Evolutionary conservation across 805 yeast species (phyloP).

Genomic region (Wickerhamiella nectarea): DNA sequence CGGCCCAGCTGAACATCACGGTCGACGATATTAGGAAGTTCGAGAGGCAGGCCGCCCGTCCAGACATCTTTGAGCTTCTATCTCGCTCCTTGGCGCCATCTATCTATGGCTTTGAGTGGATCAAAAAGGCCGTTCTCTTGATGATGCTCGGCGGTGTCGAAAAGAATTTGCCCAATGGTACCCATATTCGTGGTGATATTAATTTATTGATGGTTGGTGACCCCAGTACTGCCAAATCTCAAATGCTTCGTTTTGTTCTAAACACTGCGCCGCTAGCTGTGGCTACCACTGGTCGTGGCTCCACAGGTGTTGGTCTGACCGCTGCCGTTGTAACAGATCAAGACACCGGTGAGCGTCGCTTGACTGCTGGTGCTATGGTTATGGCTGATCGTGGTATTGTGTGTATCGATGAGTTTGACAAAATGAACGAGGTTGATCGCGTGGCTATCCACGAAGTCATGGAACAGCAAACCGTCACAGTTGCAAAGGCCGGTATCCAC

Average conservation of each 20-base stretch:
- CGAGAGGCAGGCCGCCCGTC: slow-evolving; percentile 57
- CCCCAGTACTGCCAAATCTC: slow-evolving; percentile 97
- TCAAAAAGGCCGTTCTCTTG: slow-evolving; percentile 78
- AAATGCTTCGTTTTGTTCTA: slow-evolving; percentile 81
- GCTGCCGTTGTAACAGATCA: slow-evolving; percentile 95
- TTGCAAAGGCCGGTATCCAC: slow-evolving; percentile 96
- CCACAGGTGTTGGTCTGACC: slow-evolving; percentile 99
- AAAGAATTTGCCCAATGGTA: slow-evolving; percentile 84
- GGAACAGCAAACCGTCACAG: slow-evolving; percentile 98
- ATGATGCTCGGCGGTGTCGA: slow-evolving; percentile 92
- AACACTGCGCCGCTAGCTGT: slow-evolving; percentile 92
- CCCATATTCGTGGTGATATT: slow-evolving; percentile 96
- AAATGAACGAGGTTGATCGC: slow-evolving; percentile 92
- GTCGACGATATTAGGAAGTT: slow-evolving; percentile 79
- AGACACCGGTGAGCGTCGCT: slow-evolving; percentile 91
- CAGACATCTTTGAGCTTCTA: slow-evolving; percentile 61
- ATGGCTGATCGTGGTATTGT: slow-evolving; percentile 94
- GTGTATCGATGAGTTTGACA: slow-evolving; percentile 97
- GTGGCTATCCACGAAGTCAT: slow-evolving; percentile 98
- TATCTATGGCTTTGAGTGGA: slow-evolving; percentile 82
- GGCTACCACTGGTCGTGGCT: slow-evolving; percentile 97
- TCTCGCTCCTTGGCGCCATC: slow-evolving; percentile 89
- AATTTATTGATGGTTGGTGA: slow-evolving; percentile 95
- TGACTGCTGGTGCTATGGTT: slow-evolving; percentile 99
- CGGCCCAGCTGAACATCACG: slow-evolving; percentile 49